Evolutionary conservation across 2,329 filamentous ascomycete species (phyloP).

Genomic region (Penicillium aurantiogriseum): DNA sequence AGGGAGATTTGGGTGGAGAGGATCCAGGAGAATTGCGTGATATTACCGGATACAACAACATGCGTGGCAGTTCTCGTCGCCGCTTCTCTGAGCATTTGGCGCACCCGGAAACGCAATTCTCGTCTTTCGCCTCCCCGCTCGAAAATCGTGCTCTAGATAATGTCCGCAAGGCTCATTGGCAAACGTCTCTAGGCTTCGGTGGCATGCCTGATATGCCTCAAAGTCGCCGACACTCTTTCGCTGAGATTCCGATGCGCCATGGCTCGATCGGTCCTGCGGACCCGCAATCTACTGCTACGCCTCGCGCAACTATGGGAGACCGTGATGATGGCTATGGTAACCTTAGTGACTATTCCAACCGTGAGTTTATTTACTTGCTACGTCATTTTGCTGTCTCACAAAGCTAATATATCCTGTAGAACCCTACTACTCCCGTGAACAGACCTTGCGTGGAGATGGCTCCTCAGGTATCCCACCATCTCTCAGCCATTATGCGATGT

Average conservation of each 20-base stretch:
- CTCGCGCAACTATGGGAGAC: slow-evolving; percentile 36
- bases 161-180: slow-evolving; percentile 51
- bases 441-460: slow-evolving; percentile 37
- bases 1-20: slow-evolving; percentile 47
- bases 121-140: slow-evolving; percentile 33
- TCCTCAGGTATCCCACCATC: slow-evolving; percentile 37
- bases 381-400: slow-evolving; percentile 28
- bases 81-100: slow-evolving; percentile 47
- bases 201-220: slow-evolving; percentile 47
- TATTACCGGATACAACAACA: slow-evolving; percentile 40
- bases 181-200: slow-evolving; percentile 51
- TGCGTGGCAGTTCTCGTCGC: slow-evolving; percentile 38
- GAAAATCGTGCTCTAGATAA: slow-evolving; percentile 48
- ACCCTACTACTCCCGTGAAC: slow-evolving; percentile 45
- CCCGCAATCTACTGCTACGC: slow-evolving; percentile 24
- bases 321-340: slow-evolving; percentile 39
- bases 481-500: slow-evolving; percentile 42
- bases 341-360: slow-evolving; percentile 38
- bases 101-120: slow-evolving; percentile 43
- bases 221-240: slow-evolving; percentile 53
- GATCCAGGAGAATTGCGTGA: slow-evolving; percentile 46
- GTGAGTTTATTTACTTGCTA: slow-evolving; percentile 38
- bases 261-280: slow-evolving; percentile 38
- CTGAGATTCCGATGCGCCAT: slow-evolving; percentile 50
- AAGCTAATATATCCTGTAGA: slow-evolving; percentile 42